A percentile compares a stretch with the other conserved stretches of the same genome.
Conservation (phyloP, 768 basidiomycete species). For the Kwoniella pini region DNA sequence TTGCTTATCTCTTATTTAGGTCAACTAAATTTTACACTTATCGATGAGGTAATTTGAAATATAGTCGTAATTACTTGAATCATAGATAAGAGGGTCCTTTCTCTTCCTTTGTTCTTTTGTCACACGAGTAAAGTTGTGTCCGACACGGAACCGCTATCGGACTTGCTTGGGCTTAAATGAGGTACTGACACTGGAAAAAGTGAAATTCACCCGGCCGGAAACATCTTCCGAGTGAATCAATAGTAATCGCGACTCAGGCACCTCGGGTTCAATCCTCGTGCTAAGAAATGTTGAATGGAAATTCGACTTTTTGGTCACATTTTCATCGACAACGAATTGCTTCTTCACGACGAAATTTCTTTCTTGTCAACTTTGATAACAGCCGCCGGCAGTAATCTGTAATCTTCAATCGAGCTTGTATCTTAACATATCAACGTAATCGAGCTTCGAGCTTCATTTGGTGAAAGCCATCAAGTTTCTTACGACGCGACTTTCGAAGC, state of each 20-base stretch:
- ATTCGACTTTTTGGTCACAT: background rate
- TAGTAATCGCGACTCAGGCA: constrained; percentile 4
- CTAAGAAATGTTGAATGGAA: background rate
- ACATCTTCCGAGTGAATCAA: background rate
- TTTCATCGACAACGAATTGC: background rate
- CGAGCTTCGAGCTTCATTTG: no score
- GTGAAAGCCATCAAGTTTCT: no score
- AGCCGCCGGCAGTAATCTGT: no score
- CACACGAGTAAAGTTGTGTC: no score
- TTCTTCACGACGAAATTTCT: background rate
- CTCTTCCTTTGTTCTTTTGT: constrained; percentile 1
- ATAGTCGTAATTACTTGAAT: background rate
- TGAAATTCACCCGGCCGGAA: background rate
- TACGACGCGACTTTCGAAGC: no score
- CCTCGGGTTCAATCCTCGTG: background rate
- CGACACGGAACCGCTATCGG: no score
- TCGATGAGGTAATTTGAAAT: constrained; percentile 6
- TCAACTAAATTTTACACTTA: background rate
- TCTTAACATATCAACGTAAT: no score
- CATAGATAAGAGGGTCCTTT: background rate
- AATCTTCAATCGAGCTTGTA: no score
- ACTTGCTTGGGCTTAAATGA: no score
- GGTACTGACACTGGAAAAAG: no score
- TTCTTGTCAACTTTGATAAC: no score
- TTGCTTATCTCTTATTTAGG: background rate